Base-by-base conservation (phyloP, 1,284 basidiomycete species). In the Marasmius sp. region DNA sequence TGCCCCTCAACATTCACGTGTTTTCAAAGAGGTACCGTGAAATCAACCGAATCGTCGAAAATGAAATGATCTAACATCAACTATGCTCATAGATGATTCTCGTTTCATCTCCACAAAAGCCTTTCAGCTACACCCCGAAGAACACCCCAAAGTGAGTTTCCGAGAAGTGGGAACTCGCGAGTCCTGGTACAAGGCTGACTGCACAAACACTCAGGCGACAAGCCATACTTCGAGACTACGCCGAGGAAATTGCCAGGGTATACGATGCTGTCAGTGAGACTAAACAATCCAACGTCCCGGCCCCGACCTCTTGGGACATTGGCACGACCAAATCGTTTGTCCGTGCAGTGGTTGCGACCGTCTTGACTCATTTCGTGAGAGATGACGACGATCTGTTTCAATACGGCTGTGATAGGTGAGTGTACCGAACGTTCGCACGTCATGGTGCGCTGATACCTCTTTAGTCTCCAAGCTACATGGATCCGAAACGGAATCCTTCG, bases 331-430 rank as follows among this genome's bases (percentile, higher is more conserved):
- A 66, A 10, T 60, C 64, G 0, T 77, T 75, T 54, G 68, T 77
- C 6, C 68, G 69, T 14, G 58, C 59, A 2, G 65, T 72, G 3
- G 68, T 77, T n/a, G 41, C 63, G 20, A 68, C 64, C 7, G 72
- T 75, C 16, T 57, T 78, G 27, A 57, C 58, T 9, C 58, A 61
- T 8, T 12, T 58, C 6, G 53, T 74, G 14, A 38, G 62, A 3
- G 75, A 78, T 54, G 60, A 67, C 14, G 74, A 68, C 12, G 79
- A 81, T 60, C 63, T 81, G 7, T 81, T 81, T 66, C 70, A 74
- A 18, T 66, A 70, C 36, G 79, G 79, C 6, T 76, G 76, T 58
- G 79, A 81, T 63, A 80, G 79, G 59, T 39, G 36, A n/a, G 58
- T 22, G 33, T 33, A 34, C 27, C 11, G 6, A 9, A 12, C 51